Conservation (phyloP, 208 protist species). For the Phytomonas sp. region DNA sequence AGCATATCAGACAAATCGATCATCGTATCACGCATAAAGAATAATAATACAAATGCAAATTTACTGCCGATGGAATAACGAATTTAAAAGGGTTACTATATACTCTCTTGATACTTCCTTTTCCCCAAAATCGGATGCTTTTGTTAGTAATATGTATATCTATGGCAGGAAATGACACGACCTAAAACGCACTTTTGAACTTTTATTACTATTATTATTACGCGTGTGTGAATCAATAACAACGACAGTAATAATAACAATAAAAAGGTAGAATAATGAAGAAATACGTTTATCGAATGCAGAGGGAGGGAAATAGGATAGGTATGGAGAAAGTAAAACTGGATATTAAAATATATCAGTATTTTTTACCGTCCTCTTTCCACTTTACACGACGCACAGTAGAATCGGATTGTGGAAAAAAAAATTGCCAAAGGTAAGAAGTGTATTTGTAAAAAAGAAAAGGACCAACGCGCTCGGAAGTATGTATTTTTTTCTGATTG, state of each 20-base stretch:
- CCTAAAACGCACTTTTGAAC: not conserved
- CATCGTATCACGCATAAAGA: not conserved
- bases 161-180: not conserved
- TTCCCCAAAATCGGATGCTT: not conserved
- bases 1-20: not conserved
- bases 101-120: not conserved
- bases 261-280: not conserved
- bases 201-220: slow-evolving; percentile 11
- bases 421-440: not conserved
- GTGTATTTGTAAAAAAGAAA: not conserved
- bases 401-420: not conserved
- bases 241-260: not conserved
- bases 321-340: not conserved
- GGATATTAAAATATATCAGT: not conserved
- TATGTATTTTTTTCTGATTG: not conserved
- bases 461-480: not conserved
- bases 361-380: not conserved
- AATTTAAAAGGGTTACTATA: not conserved
- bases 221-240: not conserved
- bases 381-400: not conserved
- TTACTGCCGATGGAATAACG: not conserved
- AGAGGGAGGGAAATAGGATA: not conserved
- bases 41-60: not conserved
- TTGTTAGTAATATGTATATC: not conserved
- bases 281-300: not conserved